Percentiles rank a stretch among this genome's conserved stretches.
Conservation (phyloP, 1,284 basidiomycete genomes). For the Lentinus polychrous region DNA sequence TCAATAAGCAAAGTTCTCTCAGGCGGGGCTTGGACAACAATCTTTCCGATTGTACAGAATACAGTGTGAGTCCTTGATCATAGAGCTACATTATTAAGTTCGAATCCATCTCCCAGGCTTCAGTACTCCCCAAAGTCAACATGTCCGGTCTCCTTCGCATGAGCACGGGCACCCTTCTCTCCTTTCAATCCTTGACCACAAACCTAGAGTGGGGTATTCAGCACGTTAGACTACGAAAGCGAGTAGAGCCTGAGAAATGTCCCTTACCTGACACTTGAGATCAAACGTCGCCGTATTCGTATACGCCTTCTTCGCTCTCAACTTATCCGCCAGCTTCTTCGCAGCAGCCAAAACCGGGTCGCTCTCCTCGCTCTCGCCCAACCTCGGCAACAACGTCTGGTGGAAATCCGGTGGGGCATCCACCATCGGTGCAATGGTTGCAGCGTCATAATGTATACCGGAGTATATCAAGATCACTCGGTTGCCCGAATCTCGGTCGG, state of each 20-base stretch:
- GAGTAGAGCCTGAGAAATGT: background rate
- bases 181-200: conserved; percentile 81
- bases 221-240: conserved; percentile 3
- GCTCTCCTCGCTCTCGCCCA: conserved; percentile 30
- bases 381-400: conserved; percentile 75
- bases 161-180: conserved; percentile 85
- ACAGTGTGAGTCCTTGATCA: too few species aligned
- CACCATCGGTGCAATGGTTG: conserved; percentile 70
- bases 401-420: conserved; percentile 81
- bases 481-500: conserved; percentile 26
- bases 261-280: conserved; percentile 71
- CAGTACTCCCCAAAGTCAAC: conserved; percentile 85
- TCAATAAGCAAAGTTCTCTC: too few species aligned
- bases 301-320: conserved; percentile 73
- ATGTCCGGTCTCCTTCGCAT: conserved; percentile 85
- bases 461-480: conserved; percentile 78
- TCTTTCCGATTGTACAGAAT: too few species aligned
- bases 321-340: conserved; percentile 60
- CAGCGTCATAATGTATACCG: conserved; percentile 92
- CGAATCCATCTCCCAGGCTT: too few species aligned
- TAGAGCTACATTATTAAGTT: too few species aligned
- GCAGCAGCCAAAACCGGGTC: conserved; percentile 65
- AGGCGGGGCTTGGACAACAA: too few species aligned
- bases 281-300: conserved; percentile 92
- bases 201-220: conserved; percentile 34